Percentiles rank a stretch among this genome's conserved stretches.
Conservation (phyloP, 106 monocot species). For the Acanthochlamys bracteata region DNA sequence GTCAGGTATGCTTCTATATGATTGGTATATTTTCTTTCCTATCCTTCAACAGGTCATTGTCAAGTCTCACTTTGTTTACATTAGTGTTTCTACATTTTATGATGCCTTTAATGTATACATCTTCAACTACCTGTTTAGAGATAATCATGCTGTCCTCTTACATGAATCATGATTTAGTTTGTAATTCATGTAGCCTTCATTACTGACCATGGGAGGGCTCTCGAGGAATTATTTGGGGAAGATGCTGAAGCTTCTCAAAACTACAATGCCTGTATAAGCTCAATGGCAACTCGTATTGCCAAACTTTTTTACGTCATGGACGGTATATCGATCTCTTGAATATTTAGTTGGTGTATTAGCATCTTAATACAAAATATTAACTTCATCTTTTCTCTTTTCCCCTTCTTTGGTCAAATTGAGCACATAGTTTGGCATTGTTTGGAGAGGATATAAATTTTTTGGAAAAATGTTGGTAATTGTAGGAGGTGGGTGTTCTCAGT, state of each 20-base stretch:
- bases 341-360: background rate
- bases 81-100: no score
- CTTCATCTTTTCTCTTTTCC: background rate
- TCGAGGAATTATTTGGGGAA: slow-evolving; percentile 50
- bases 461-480: no score
- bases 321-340: slow-evolving; percentile 23
- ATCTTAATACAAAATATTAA: background rate
- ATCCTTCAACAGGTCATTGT: no score
- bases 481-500: no score
- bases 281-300: slow-evolving; percentile 59
- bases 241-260: slow-evolving; percentile 30
- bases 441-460: no score
- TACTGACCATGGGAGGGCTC: slow-evolving; percentile 71
- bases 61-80: no score
- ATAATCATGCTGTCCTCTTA: no score
- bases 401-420: no score
- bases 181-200: slow-evolving; percentile 35
- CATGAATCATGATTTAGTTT: background rate
- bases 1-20: slow-evolving; percentile 45
- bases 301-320: slow-evolving; percentile 61
- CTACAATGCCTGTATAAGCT: slow-evolving; percentile 38
- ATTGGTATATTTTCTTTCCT: background rate
- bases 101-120: background rate
- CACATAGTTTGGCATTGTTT: no score
- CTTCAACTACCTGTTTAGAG: background rate